Evolutionary conservation across 345 rosid genomes (phyloP).

Genomic region (Nephelium lappaceum): DNA sequence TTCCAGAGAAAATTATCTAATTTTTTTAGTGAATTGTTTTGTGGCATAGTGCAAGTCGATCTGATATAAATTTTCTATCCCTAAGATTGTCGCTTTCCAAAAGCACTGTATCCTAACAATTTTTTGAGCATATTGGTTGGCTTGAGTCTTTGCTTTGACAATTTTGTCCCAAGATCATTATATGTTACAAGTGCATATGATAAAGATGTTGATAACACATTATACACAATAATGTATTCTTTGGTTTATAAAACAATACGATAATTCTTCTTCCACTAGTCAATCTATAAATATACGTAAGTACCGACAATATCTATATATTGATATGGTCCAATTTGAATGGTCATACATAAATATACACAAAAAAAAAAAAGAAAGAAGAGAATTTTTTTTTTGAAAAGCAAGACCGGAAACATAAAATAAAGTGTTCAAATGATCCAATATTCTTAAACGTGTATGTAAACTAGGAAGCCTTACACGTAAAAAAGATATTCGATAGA

Average conservation of each 20-base stretch:
- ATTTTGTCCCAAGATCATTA: neutral
- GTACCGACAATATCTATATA: neutral
- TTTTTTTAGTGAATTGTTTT: too few relatives aligned
- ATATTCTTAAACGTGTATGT: neutral
- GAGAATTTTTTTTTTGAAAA: neutral
- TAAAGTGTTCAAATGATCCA: slow-evolving; percentile 1
- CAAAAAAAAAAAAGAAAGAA: too few relatives aligned
- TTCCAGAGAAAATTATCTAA: too few relatives aligned
- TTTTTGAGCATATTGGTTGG: neutral
- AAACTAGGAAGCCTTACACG: neutral
- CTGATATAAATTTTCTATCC: too few relatives aligned
- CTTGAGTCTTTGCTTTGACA: neutral
- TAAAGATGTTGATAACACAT: neutral
- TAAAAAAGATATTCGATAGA: neutral
- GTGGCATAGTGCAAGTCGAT: too few relatives aligned
- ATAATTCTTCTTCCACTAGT: neutral
- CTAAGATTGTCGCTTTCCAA: neutral
- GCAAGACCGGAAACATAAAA: neutral
- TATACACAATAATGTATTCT: neutral
- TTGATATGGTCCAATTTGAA: slow-evolving; percentile 7
- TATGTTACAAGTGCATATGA: neutral
- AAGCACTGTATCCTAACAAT: neutral
- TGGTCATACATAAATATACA: neutral
- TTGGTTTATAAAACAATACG: neutral
- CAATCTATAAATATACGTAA: neutral